Evolutionary conservation across 306 rosid species (phyloP), one percentile per base, ranked within the genome.

Genomic region (Cucurbita pepo): DNA sequence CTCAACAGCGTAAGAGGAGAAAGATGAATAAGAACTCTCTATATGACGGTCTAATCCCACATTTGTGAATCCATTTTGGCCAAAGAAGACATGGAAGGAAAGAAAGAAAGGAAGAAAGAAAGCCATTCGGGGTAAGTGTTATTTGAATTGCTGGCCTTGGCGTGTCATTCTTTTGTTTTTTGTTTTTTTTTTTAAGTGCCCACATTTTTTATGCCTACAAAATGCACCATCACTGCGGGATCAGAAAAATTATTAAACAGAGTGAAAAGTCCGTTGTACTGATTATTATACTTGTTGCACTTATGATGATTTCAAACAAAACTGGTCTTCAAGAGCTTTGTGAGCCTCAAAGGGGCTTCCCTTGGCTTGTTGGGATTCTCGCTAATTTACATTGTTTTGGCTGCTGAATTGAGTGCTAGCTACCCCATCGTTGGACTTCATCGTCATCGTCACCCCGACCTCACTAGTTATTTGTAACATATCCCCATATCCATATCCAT

Each of bases 101-200:
- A 47, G 47, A 43, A 47, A 47, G 52, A 4, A 4, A 47, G 14
- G 3, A 11, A 47, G 47, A 43, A 47, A 47, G 52, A 13, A 4
- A 47, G 14, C 52, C 52, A 47, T 47, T 47, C 73, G 71, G 94
- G 97, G 97, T 89, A 88, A 92, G 96, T 92, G 73, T 78, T 78
- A 72, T 75, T 80, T 84, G 82, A 79, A 81, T 81, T 61, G 94
- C 90, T 86, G 97, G 96, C 89, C 77, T 86, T 80, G 88, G 56
- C 75, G 76, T 60, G 66, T 83, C 81, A 55, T 81, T 89, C 64
- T 51, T 47, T 66, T 61, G n/a, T 5, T 40, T 21, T 25, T 25
- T 25, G 0, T 25, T 25, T 25, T 25, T 25, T 88, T 8, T 45
- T 21, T 56, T 18, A 78, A 79, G 82, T 79, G 54, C 65, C 79